Evolutionary conservation across 2,329 filamentous ascomycete species (phyloP).

Genomic region (Diaporthe vexans): DNA sequence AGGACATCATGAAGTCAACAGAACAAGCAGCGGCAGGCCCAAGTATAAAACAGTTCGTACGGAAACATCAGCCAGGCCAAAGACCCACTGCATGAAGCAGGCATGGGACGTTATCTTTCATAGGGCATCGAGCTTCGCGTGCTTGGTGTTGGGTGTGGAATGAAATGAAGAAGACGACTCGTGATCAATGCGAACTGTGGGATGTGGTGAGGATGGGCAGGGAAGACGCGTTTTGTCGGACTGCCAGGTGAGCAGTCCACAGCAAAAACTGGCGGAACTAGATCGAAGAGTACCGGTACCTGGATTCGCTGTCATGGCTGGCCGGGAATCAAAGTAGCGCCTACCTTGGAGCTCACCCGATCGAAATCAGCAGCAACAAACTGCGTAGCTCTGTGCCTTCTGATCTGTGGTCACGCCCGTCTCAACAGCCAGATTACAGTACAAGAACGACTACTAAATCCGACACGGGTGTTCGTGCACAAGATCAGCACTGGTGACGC

Average conservation of each 20-base stretch:
- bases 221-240: conserved; percentile 7
- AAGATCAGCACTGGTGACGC: conserved; percentile 3
- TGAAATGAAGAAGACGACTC: conserved; percentile 28
- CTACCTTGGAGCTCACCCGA: neutral
- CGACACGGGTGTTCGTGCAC: neutral
- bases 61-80: neutral
- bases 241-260: neutral
- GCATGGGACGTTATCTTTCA: neutral
- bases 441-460: no score
- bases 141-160: neutral
- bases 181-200: conserved; percentile 15
- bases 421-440: no score
- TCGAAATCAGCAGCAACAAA: neutral
- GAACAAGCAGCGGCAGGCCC: neutral
- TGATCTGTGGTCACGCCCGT: neutral
- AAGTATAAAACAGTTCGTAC: neutral
- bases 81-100: conserved; percentile 15
- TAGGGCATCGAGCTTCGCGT: neutral
- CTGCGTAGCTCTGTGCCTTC: neutral
- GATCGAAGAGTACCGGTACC: neutral
- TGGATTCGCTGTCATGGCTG: neutral
- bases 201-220: neutral
- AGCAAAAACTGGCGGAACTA: neutral
- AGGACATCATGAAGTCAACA: neutral
- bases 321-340: neutral